Evolutionary conservation across 176 grass and related monocot species (phyloP), one percentile per base, ranked within the genome.

Genomic region (Olyra latifolia): DNA sequence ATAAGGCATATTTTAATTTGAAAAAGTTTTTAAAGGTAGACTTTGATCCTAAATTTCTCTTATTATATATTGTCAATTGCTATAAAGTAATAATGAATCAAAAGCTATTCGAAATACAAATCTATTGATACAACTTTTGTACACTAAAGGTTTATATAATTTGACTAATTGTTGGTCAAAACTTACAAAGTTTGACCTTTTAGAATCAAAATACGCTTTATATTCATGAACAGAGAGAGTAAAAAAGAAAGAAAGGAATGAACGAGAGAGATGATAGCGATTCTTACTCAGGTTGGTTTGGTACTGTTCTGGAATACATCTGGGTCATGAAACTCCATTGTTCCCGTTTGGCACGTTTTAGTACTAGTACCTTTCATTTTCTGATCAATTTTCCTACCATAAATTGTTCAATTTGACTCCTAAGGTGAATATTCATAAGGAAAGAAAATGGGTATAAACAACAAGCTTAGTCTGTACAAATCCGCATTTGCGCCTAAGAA

Each of bases 231-330:
- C n/a, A n/a, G n/a, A n/a, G n/a, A n/a, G n/a, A n/a, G n/a, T 35
- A 14, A 20, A 35, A 10, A 44, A 24, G n/a, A 56, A 24, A 68
- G n/a, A 47, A 82, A 40, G 7, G 50, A 52, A 27, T 72, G 22
- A 25, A 67, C n/a, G n/a, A 13, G 2, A 6, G 55, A 7, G 14
- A 30, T 42, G 77, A 41, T 55, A 63, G 25, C 62, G 55, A 41
- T 40, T 41, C 30, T 14, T 54, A 54, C 46, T 54, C 47, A 28
- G n/a, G 30, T 41, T 27, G 24, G 47, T 67, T 27, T n/a, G n/a
- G n/a, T n/a, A n/a, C n/a, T n/a, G n/a, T n/a, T n/a, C 20, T 79
- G 77, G 14, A 67, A 39, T 52, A 66, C 52, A 66, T 23, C 23
- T 53, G n/a, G 7, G 4, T 11, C 4, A 66, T 24, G 13, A 41